Conservation (phyloP, 2,329 filamentous ascomycete species). For the Paraphaeosphaeria sporulosa region DNA sequence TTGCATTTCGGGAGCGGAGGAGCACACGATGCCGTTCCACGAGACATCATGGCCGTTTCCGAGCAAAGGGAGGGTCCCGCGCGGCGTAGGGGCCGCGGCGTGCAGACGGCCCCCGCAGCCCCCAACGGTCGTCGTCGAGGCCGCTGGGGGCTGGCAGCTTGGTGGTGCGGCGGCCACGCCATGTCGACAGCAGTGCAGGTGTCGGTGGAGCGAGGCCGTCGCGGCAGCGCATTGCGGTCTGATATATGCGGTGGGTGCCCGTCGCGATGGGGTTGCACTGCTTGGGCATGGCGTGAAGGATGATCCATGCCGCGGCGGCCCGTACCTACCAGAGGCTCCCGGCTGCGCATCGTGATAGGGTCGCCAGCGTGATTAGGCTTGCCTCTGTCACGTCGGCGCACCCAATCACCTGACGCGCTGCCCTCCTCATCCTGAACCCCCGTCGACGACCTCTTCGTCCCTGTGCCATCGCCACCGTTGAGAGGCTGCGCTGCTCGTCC, state of each 20-base stretch:
- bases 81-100: slow-evolving; percentile 11
- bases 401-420: slow-evolving; percentile 28
- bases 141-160: slow-evolving; percentile 1
- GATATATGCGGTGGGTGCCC: slow-evolving; percentile 16
- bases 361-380: slow-evolving; percentile 33
- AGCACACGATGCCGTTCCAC: slow-evolving; percentile 35
- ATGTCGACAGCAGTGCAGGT: slow-evolving; percentile 12
- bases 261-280: slow-evolving; percentile 19
- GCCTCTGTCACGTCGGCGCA: slow-evolving; percentile 22
- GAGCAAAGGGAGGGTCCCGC: slow-evolving; percentile 13
- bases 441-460: slow-evolving; percentile 32
- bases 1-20: slow-evolving; percentile 21
- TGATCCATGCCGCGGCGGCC: slow-evolving; percentile 34
- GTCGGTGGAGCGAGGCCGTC: background rate
- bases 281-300: slow-evolving; percentile 14
- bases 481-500: slow-evolving; percentile 36
- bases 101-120: slow-evolving; percentile 7
- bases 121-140: slow-evolving; percentile 6
- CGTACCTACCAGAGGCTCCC: slow-evolving; percentile 23
- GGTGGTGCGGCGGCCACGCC: slow-evolving; percentile 29
- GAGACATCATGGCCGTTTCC: slow-evolving; percentile 23
- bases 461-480: slow-evolving; percentile 29
- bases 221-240: slow-evolving; percentile 5
- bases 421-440: slow-evolving; percentile 26
- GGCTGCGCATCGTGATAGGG: slow-evolving; percentile 33